Evolutionary conservation across 192 early-diverging fungal species (phyloP), one percentile per base, ranked within the genome.

Genomic region (Radiomyces spectabilis): DNA sequence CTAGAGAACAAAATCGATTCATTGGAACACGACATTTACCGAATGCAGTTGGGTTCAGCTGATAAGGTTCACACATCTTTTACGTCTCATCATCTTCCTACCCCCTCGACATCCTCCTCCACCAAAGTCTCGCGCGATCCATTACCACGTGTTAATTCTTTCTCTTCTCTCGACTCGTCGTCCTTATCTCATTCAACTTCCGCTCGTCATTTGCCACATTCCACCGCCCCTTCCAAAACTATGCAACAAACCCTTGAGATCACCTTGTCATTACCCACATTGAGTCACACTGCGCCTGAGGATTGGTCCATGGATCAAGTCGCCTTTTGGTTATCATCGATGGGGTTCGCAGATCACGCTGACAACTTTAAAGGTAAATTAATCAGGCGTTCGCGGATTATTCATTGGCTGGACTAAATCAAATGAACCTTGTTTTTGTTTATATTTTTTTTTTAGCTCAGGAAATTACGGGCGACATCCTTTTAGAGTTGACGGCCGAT

Each of bases 401-500:
- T 45, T 19, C 18, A 9, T 10, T 45, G 9, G 9, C 16, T 45
- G 8, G 43, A 18, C 18, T 45, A 45, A 45, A 12, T 43, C 16
- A 49, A 34, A 13, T 53, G 33, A 53, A n/a, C 32, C 51, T 49
- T 41, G 26, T 33, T 45, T 21, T 40, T 33, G 25, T 29, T 51
- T 29, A 37, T 31, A 34, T 35, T 26, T 32, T 5, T 7, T 54
- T 18, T 45, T 22, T 72, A 83, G 85, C 79, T 1, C 78, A 85
- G 44, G 80, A 80, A 21, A 81, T 88, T 52, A 79, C 78, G 6
- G 86, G 86, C 33, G 79, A 79, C 35, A 67, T 74, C 25, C 61
- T 88, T 12, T 35, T 88, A 1, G 79, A 80, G 29, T 41, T 86
- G n/a, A 81, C 76, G 51, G 57, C 85, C 18, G 73, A 78, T 26